A percentile compares a stretch with the other conserved stretches of the same genome.
Evolutionary conservation across 2,329 filamentous ascomycete species (phyloP).

Genomic region (Xylariaceae sp.): DNA sequence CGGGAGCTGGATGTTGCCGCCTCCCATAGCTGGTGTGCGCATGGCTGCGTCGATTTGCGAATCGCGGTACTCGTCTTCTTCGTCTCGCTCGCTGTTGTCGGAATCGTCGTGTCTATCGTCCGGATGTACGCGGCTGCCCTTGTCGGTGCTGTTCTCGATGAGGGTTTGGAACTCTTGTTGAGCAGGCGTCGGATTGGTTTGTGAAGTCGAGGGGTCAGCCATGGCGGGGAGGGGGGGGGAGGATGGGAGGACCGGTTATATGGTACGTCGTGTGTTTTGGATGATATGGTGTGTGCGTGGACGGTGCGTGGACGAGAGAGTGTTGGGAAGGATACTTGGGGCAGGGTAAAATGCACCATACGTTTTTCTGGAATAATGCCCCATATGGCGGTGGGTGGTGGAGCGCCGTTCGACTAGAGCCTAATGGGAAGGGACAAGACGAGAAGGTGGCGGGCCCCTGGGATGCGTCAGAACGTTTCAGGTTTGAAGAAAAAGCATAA

Average conservation of each 20-base stretch:
- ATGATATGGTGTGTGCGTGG: slow-evolving; percentile 1
- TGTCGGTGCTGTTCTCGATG: slow-evolving; percentile 50
- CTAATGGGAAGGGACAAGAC: slow-evolving; percentile 1
- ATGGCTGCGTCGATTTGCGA: slow-evolving; percentile 59
- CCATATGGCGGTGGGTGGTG: slow-evolving; percentile 19
- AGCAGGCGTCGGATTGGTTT: slow-evolving; percentile 46
- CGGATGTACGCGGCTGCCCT: slow-evolving; percentile 45
- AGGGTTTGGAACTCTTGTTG: slow-evolving; percentile 65
- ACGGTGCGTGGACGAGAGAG: too few species aligned
- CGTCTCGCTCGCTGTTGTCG: slow-evolving; percentile 47
- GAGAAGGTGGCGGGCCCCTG: not conserved
- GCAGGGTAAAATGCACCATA: too few species aligned
- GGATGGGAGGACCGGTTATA: slow-evolving; percentile 1
- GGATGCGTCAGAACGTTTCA: slow-evolving; percentile 7
- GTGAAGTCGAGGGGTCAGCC: slow-evolving; percentile 36
- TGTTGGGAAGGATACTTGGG: too few species aligned
- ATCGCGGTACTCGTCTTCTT: slow-evolving; percentile 50
- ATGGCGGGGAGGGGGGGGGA: slow-evolving; percentile 32
- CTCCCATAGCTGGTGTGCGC: slow-evolving; percentile 54
- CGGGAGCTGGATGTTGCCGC: slow-evolving; percentile 52
- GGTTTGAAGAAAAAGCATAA: not conserved
- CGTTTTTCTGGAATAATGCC: slow-evolving; percentile 25
- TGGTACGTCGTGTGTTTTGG: slow-evolving; percentile 6
- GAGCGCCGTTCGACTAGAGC: too few species aligned
- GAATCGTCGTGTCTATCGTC: slow-evolving; percentile 48